These are phyloP conservation scores for Aspergillus coremiiformis DNA, from an alignment of 495 filamentous ascomycete species.

Conservation along the genomic window DNA sequence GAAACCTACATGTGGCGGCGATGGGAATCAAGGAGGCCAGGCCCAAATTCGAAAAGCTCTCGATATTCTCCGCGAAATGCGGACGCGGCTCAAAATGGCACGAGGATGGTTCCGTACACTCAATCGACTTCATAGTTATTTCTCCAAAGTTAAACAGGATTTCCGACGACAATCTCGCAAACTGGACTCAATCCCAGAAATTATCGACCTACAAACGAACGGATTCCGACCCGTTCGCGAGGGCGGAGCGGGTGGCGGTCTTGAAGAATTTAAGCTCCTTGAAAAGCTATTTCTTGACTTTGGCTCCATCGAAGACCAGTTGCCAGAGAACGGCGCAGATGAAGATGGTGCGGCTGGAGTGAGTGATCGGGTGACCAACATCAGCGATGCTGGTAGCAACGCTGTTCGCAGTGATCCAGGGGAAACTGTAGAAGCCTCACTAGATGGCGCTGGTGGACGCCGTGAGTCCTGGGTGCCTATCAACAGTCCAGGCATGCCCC, in stretches of 20 bases:
- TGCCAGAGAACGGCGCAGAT: constrained; percentile 23
- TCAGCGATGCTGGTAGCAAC: constrained; percentile 38
- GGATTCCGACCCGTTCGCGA: constrained; percentile 41
- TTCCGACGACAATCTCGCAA: constrained; percentile 45
- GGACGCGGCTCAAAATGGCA: constrained; percentile 60
- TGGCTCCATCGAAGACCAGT: constrained; percentile 43
- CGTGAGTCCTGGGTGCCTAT: constrained; percentile 42
- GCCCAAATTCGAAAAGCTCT: constrained; percentile 44
- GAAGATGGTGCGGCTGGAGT: constrained; percentile 26
- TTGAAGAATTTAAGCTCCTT: constrained; percentile 64
- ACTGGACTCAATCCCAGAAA: constrained; percentile 24
- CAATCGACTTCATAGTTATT: constrained; percentile 60
- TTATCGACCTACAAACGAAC: constrained; percentile 31
- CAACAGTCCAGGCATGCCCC: constrained; percentile 35
- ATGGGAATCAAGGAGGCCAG: constrained; percentile 26
- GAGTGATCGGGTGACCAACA: constrained; percentile 28
- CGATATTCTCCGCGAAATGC: constrained; percentile 55
- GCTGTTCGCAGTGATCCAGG: constrained; percentile 37
- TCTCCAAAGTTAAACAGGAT: constrained; percentile 54
- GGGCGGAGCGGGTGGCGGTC: constrained; percentile 51
- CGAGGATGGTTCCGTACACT: constrained; percentile 64
- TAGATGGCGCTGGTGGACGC: constrained; percentile 30
- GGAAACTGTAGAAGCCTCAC: constrained; percentile 26
- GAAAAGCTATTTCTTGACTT: constrained; percentile 53
- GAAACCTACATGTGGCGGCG: constrained; percentile 13